Evolutionary conservation across 306 rosid genomes (phyloP).

Genomic region (Lablab purpureus): DNA sequence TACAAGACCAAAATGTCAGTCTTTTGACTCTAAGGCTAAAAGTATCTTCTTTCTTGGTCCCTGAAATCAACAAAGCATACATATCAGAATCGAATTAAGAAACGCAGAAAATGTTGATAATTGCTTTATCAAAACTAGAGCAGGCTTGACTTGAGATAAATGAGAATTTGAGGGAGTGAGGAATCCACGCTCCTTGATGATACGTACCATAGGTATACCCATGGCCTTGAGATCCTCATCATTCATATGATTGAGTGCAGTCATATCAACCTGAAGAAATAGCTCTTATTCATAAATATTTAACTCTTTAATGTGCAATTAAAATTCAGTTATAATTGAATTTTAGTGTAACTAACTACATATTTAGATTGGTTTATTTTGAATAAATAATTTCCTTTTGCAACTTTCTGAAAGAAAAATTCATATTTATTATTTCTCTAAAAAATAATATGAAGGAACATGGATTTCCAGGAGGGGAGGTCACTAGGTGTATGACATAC

Average conservation of each 20-base stretch:
- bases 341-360: neutral
- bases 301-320: neutral
- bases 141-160: neutral
- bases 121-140: neutral
- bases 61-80: constrained; percentile 56
- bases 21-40: constrained; percentile 67
- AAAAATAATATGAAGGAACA: neutral
- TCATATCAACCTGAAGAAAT: constrained; percentile 74
- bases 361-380: neutral
- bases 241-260: constrained; percentile 80
- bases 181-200: neutral
- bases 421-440: neutral
- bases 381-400: neutral
- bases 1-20: constrained; percentile 46
- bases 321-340: constrained; percentile 12
- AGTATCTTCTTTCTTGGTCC: constrained; percentile 89
- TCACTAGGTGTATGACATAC: constrained; percentile 48
- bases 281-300: constrained; percentile 14
- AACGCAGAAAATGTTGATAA: neutral
- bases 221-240: constrained; percentile 85
- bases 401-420: neutral
- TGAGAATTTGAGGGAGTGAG: neutral
- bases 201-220: constrained; percentile 82
- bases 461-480: neutral
- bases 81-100: constrained; percentile 13